Base-by-base conservation (phyloP, 805 yeast genomes). In the Ogataea kodamae region DNA sequence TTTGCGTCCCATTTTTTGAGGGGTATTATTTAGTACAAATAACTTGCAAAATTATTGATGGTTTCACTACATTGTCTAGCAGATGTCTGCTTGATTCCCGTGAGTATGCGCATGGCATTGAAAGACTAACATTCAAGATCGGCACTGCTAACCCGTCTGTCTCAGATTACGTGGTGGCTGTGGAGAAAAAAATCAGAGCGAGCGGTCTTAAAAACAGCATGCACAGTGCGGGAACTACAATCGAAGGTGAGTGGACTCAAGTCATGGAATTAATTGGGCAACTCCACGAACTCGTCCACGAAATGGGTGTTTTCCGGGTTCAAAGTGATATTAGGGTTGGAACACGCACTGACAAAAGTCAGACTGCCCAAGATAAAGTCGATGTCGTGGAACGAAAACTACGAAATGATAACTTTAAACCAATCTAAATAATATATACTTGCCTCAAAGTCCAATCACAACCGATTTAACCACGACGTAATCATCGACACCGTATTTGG, bases 221-320 rank as follows among this genome's bases (percentile, higher is more conserved):
- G 40, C 96, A 87, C 59, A 81, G 94, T 47, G 96, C 96, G 3
- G 96, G 96, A 3, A 87, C 96, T 5, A 86, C 96, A 2, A 44
- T 55, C 37, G 82, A 83, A 49, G 96, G 96, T 1, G 88, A 87
- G n/a, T 88, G 96, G 96, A 76, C 78, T 50, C 88, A 82, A 35
- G 96, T 88, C 1, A 81, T 78, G 76, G 74, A 68, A 20, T 61
- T 85, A 33, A 81, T 87, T 48, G 96, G 96, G 6, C 72, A 74
- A 46, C 62, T 86, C 48, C 96, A 87, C 52, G 78, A 80, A 50
- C 65, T 65, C 27, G 71, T 84, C 33, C 96, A 87, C 51, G 67
- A 68, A 4, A 65, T 72, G 45, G 95, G 94, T 1, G 76, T 83
- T 9, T 70, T 81, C 8, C 70, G 96, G 54, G 77, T 87, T 33